Conservation (phyloP, 306 rosid genomes). For the Cucurbita argyrosperma region DNA sequence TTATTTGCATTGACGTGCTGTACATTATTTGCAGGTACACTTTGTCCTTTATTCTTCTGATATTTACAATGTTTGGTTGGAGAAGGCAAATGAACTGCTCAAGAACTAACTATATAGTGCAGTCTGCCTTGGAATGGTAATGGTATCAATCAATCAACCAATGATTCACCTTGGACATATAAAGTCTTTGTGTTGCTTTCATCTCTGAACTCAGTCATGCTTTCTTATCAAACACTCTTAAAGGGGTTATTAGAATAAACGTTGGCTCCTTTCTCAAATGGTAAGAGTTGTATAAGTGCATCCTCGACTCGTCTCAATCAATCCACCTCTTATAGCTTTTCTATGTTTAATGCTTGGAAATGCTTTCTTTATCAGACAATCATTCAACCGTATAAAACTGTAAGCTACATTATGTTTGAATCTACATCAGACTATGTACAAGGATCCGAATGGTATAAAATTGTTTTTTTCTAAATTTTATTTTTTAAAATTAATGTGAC, state of each 20-base stretch:
- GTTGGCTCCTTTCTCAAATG: not conserved
- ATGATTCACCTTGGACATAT: not conserved
- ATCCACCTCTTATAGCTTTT: not conserved
- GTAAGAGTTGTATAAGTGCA: not conserved
- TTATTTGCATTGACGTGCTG: not conserved
- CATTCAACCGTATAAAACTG: too few relatives aligned
- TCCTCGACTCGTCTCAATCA: not conserved
- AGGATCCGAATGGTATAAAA: too few relatives aligned
- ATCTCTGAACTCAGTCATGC: not conserved
- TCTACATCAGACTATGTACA: too few relatives aligned
- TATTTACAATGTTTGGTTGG: slow-evolving; percentile 43
- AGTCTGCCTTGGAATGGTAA: not conserved
- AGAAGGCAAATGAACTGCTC: slow-evolving; percentile 43
- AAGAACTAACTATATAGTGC: slow-evolving; percentile 11
- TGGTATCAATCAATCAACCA: not conserved
- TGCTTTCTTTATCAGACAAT: not conserved
- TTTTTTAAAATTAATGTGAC: too few relatives aligned
- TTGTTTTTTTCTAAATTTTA: too few relatives aligned
- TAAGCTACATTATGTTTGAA: too few relatives aligned
- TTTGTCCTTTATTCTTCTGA: slow-evolving; percentile 50
- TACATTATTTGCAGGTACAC: slow-evolving; percentile 50
- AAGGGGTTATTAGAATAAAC: not conserved
- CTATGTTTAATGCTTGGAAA: not conserved
- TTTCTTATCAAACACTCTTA: not conserved
- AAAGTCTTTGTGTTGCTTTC: not conserved